Conservation (phyloP, 768 basidiomycete genomes). For the Naganishia vishniacii region DNA sequence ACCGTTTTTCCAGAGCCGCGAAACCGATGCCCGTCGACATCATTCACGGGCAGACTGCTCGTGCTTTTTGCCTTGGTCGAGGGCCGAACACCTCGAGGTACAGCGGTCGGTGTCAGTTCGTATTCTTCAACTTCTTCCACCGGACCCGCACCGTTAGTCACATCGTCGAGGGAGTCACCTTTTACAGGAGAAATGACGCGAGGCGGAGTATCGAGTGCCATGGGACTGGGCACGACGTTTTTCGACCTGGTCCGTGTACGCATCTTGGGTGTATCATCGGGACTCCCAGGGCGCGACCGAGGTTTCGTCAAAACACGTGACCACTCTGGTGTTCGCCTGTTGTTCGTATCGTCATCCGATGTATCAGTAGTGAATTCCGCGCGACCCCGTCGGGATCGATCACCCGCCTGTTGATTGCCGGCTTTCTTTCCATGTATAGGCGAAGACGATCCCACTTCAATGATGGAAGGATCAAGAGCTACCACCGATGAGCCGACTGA, state of each 20-base stretch:
- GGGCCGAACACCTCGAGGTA: neutral
- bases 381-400: neutral
- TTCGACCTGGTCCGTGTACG: neutral
- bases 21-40: too few species aligned
- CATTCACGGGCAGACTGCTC: neutral
- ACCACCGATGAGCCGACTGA: neutral
- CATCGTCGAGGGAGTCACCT: neutral
- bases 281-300: neutral
- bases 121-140: constrained; percentile 8
- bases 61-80: neutral
- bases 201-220: neutral
- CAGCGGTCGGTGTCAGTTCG: constrained; percentile 9
- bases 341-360: neutral
- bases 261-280: neutral
- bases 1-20: too few species aligned
- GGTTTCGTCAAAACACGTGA: neutral
- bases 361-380: neutral
- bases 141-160: neutral
- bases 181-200: too few species aligned
- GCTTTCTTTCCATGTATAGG: neutral
- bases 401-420: neutral
- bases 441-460: neutral
- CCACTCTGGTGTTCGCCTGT: neutral
- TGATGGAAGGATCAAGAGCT: neutral
- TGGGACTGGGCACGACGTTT: neutral